Evolutionary conservation across 2,329 filamentous ascomycete species (phyloP).

Genomic region (Tolypocladium pustulatum): DNA sequence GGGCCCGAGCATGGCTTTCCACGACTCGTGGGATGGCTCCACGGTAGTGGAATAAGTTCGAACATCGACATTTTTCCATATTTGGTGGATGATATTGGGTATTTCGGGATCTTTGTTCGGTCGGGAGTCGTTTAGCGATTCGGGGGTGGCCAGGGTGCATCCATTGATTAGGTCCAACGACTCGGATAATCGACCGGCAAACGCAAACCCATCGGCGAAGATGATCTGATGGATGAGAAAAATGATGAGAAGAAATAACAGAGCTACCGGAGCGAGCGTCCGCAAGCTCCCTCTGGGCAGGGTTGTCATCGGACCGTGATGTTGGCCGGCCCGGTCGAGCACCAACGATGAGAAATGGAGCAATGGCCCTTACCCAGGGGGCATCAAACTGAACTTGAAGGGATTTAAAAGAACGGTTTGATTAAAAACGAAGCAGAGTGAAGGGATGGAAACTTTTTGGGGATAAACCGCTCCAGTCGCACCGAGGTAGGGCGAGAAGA

Average conservation of each 20-base stretch:
- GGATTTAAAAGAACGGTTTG: neutral
- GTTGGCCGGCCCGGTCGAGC: neutral
- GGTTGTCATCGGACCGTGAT: neutral
- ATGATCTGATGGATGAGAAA: neutral
- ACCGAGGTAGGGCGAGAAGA: too few relatives aligned
- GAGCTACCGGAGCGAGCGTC: neutral
- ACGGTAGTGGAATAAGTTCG: slow-evolving; percentile 6
- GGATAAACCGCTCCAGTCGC: neutral
- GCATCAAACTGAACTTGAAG: too few relatives aligned
- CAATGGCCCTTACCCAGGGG: neutral
- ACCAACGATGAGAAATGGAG: neutral
- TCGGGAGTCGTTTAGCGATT: neutral
- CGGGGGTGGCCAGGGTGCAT: neutral
- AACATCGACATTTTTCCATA: slow-evolving; percentile 11
- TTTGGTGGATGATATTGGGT: slow-evolving; percentile 12
- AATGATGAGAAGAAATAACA: neutral
- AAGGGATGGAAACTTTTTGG: neutral
- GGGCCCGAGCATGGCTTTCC: slow-evolving; percentile 7
- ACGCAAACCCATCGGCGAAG: neutral
- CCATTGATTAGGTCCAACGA: neutral
- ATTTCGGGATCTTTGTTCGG: neutral
- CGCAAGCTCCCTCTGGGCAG: neutral
- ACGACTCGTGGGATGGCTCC: slow-evolving; percentile 4
- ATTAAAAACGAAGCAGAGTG: neutral
- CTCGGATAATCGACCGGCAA: neutral